Conservation (phyloP, 441 rosid species). For the Hura crepitans region DNA sequence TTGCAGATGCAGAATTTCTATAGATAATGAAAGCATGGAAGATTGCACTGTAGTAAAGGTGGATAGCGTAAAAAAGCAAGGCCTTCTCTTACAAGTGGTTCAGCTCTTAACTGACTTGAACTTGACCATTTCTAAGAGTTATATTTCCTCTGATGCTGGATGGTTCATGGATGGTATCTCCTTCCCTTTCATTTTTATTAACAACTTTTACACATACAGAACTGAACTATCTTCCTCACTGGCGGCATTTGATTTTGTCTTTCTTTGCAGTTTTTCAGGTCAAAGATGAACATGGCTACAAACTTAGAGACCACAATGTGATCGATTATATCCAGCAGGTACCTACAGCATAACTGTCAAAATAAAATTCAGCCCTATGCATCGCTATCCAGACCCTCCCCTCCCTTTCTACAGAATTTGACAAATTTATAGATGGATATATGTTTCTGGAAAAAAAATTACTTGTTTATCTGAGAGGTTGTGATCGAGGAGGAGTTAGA, state of each 20-base stretch:
- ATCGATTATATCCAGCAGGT: conserved; percentile 66
- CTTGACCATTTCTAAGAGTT: conserved; percentile 51
- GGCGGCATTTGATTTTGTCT: no score
- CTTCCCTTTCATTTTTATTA: not conserved
- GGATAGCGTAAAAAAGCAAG: conserved; percentile 60
- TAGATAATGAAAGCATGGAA: conserved; percentile 67
- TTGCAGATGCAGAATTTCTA: conserved; percentile 60
- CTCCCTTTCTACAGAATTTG: no score
- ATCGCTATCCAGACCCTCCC: no score
- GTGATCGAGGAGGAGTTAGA: no score
- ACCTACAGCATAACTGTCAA: no score
- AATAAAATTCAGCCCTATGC: no score
- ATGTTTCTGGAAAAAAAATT: no score
- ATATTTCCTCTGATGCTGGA: conserved; percentile 66
- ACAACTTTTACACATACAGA: no score
- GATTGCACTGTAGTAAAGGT: conserved; percentile 68
- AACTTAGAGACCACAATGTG: conserved; percentile 47
- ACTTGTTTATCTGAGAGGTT: no score
- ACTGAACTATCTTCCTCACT: no score
- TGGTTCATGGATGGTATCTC: conserved; percentile 71
- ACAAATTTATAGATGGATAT: no score
- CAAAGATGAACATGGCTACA: conserved; percentile 62
- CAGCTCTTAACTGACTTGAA: conserved; percentile 68
- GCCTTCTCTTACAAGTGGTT: conserved; percentile 65
- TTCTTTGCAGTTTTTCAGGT: conserved; percentile 73